phyloP scores from a whole-genome alignment of 176 grass and related monocot genomes.

The Carex parvula region DNA sequence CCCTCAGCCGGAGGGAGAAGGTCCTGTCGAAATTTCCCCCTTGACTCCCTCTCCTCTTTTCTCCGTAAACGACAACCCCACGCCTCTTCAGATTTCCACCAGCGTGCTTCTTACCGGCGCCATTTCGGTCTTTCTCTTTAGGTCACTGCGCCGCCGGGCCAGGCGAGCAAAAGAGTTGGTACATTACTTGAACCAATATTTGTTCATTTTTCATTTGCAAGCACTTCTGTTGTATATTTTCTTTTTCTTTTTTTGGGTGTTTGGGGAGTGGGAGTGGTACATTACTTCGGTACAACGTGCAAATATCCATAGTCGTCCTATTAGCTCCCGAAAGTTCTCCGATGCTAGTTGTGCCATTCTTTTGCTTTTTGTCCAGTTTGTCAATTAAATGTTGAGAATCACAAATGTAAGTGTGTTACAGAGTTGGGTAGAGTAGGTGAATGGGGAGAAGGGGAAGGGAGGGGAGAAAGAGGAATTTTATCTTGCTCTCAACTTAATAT shows the following conservation, averaged over 20 bases:
- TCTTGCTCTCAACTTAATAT: too few relatives aligned
- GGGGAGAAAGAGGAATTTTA: too few relatives aligned
- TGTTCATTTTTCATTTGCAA: not conserved
- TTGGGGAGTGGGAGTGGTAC: too few relatives aligned
- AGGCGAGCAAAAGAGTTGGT: constrained; percentile 81
- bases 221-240: not conserved
- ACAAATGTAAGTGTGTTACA: not conserved
- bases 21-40: constrained; percentile 32
- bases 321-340: not conserved
- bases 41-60: constrained; percentile 32
- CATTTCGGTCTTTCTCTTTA: constrained; percentile 78
- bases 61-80: constrained; percentile 59
- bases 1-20: constrained; percentile 29
- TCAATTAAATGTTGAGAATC: not conserved
- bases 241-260: too few relatives aligned
- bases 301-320: not conserved
- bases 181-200: not conserved
- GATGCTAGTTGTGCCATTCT: too few relatives aligned
- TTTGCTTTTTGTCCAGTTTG: not conserved
- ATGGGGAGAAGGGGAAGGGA: too few relatives aligned
- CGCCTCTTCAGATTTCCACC: constrained; percentile 64
- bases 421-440: too few relatives aligned
- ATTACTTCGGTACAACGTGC: not conserved
- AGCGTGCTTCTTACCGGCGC: constrained; percentile 85
- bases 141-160: constrained; percentile 84